A percentile compares a stretch with the other conserved stretches of the same genome.
Conservation (phyloP, 176 grass and related monocot species). For the Tillandsia leiboldiana region DNA sequence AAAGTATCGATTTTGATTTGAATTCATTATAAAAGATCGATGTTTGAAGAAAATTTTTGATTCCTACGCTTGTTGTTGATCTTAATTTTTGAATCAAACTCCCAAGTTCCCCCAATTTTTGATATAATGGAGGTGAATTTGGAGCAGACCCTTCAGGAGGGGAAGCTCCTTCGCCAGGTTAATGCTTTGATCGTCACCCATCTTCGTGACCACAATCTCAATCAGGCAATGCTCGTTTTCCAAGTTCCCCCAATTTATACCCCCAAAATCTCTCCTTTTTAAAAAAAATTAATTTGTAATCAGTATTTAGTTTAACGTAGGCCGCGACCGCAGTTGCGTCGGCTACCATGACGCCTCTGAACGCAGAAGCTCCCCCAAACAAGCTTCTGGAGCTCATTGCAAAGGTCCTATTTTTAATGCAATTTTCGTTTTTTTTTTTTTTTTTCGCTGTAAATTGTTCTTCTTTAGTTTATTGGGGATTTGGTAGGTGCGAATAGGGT, state of each 20-base stretch:
- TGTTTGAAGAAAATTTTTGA: not conserved
- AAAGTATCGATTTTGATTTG: not conserved
- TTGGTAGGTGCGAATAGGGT: slow-evolving; percentile 41
- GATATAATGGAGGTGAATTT: slow-evolving; percentile 30
- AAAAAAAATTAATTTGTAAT: not conserved
- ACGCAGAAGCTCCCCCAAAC: slow-evolving; percentile 29
- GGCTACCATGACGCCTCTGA: slow-evolving; percentile 76
- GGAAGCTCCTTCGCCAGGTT: slow-evolving; percentile 72
- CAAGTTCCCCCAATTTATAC: not conserved
- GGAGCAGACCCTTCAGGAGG: slow-evolving; percentile 79
- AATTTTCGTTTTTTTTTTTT: not conserved
- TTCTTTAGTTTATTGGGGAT: slow-evolving; percentile 5
- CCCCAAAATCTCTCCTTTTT: not conserved
- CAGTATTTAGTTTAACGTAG: slow-evolving; percentile 14
- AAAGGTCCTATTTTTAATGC: slow-evolving; percentile 39
- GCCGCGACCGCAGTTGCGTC: slow-evolving; percentile 61
- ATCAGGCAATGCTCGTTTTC: slow-evolving; percentile 19
- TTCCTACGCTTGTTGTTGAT: not conserved
- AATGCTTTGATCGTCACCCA: slow-evolving; percentile 71
- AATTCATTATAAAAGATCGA: not conserved
- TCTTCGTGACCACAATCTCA: slow-evolving; percentile 73
- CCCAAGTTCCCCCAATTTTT: not conserved
- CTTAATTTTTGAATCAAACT: too few relatives aligned
- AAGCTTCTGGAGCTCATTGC: slow-evolving; percentile 71
- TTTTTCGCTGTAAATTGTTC: not conserved